Evolutionary conservation across 2,329 filamentous ascomycete genomes (phyloP).

Genomic region (Diaporthe citri): DNA sequence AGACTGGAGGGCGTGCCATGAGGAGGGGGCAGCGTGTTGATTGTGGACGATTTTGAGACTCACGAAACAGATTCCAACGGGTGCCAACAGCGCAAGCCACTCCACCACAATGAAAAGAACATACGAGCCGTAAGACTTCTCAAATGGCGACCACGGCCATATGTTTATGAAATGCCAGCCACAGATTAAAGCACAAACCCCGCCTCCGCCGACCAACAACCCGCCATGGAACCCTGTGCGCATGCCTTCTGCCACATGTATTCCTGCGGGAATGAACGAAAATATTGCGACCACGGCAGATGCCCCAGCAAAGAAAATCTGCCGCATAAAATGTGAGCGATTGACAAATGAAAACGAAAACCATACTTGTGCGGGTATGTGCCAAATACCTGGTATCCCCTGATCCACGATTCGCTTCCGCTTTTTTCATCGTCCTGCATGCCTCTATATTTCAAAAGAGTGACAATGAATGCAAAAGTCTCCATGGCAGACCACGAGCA

Average conservation of each 20-base stretch:
- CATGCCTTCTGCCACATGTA: neutral
- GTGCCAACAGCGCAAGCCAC: accelerated
- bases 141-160: neutral
- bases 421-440: neutral
- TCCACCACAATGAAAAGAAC: neutral
- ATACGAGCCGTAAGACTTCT: neutral
- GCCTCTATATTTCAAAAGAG: neutral
- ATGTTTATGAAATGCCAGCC: neutral
- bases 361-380: neutral
- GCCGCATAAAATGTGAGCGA: neutral
- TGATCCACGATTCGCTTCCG: neutral
- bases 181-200: neutral
- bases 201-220: neutral
- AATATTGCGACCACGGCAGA: neutral
- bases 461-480: neutral
- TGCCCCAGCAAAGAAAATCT: neutral
- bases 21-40: neutral
- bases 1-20: too few relatives aligned
- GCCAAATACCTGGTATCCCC: neutral
- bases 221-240: neutral
- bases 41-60: neutral
- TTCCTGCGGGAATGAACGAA: neutral
- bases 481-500: neutral
- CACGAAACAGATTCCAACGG: neutral
- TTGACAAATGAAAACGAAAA: neutral